phyloP scores from a whole-genome alignment of 2,329 filamentous ascomycete genomes.

The Ceratocystis harringtonii region DNA sequence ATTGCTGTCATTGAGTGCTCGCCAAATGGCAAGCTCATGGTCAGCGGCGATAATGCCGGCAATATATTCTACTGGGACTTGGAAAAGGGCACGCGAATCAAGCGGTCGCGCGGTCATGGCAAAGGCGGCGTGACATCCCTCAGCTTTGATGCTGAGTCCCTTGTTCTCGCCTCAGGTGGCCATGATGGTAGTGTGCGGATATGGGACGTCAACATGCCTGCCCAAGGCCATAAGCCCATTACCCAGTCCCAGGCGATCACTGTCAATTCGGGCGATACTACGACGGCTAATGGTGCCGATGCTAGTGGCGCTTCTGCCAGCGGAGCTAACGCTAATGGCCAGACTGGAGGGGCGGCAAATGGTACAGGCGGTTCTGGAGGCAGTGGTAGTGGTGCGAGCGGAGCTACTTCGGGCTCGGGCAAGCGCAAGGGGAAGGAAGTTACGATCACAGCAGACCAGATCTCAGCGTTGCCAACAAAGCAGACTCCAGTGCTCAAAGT shows the following conservation, averaged over 20 bases:
- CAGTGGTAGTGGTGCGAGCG: slow-evolving; percentile 20
- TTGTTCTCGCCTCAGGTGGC: slow-evolving; percentile 74
- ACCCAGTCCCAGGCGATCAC: slow-evolving; percentile 26
- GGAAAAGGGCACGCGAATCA: slow-evolving; percentile 68
- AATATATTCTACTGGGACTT: slow-evolving; percentile 94
- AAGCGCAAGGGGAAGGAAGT: slow-evolving; percentile 84
- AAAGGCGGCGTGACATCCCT: slow-evolving; percentile 90
- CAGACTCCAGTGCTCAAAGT: slow-evolving; percentile 90
- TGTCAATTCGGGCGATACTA: slow-evolving; percentile 14
- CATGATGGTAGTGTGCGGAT: slow-evolving; percentile 85
- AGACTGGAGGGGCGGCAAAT: slow-evolving; percentile 21
- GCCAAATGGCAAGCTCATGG: slow-evolving; percentile 78
- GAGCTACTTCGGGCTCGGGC: slow-evolving; percentile 21
- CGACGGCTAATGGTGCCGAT: slow-evolving; percentile 11
- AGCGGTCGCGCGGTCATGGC: slow-evolving; percentile 84
- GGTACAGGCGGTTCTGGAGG: slow-evolving; percentile 18
- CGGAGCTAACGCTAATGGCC: slow-evolving; percentile 29
- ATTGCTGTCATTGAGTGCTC: slow-evolving; percentile 75
- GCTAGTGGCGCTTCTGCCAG: slow-evolving; percentile 25
- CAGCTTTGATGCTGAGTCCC: slow-evolving; percentile 86
- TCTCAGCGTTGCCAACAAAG: slow-evolving; percentile 89
- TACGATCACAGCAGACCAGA: slow-evolving; percentile 81
- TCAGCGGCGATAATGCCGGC: slow-evolving; percentile 74
- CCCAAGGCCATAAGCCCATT: slow-evolving; percentile 46
- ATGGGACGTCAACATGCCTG: slow-evolving; percentile 73